Conservation (phyloP, 202 grass and related monocot species). For the Alloteropsis angusta region DNA sequence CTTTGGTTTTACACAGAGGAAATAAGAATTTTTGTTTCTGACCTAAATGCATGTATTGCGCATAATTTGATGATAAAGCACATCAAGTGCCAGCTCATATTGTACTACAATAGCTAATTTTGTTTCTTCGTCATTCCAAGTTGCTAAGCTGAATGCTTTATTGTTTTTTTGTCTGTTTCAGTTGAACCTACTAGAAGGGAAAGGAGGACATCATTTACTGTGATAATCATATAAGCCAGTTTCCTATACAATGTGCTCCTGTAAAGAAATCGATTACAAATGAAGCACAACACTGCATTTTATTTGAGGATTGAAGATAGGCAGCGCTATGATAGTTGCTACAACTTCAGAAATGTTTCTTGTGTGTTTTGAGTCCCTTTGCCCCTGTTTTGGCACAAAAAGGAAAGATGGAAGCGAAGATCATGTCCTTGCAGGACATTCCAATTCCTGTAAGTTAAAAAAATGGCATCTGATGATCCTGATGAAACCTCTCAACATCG, state of each 20-base stretch:
- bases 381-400: constrained; percentile 74
- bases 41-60: neutral
- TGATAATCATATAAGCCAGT: neutral
- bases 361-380: constrained; percentile 62
- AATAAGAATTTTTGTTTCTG: neutral
- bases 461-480: neutral
- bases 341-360: constrained; percentile 60
- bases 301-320: constrained; percentile 14
- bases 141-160: constrained; percentile 6
- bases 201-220: constrained; percentile 6
- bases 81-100: neutral
- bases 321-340: constrained; percentile 41
- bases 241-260: constrained; percentile 15
- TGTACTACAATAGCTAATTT: neutral
- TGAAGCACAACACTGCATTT: neutral
- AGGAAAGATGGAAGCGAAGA: constrained; percentile 74
- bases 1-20: neutral
- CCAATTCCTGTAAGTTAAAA: constrained; percentile 65
- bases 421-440: constrained; percentile 54
- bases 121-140: neutral
- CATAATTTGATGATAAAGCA: neutral
- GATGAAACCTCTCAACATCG: neutral
- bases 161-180: neutral
- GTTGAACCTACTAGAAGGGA: neutral
- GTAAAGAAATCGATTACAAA: constrained; percentile 16